Percentiles rank a stretch among this genome's conserved stretches.
Conservation (phyloP, 305 asterid species). For the Coffea humblotiana region DNA sequence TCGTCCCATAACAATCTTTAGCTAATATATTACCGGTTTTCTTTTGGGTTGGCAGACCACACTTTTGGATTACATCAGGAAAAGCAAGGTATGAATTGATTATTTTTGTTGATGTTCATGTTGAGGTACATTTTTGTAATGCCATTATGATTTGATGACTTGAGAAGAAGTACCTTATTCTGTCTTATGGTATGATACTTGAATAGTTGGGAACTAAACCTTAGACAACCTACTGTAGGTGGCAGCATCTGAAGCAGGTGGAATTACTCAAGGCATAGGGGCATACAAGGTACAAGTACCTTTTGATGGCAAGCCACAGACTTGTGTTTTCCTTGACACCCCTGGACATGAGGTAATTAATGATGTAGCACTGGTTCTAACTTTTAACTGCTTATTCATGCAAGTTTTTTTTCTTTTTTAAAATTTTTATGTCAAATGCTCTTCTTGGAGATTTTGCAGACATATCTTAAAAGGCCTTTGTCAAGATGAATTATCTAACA, state of each 20-base stretch:
- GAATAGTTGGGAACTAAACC: constrained; percentile 32
- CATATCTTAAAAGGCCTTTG: neutral
- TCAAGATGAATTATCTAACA: neutral
- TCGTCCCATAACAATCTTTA: constrained; percentile 12
- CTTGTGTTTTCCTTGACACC: constrained; percentile 96
- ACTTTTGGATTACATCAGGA: constrained; percentile 91
- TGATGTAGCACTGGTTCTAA: constrained; percentile 4
- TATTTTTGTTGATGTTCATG: neutral
- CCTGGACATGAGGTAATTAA: constrained; percentile 95
- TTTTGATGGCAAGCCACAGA: constrained; percentile 73
- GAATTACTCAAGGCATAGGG: constrained; percentile 99
- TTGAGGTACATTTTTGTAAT: constrained; percentile 10
- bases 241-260: constrained; percentile 99
- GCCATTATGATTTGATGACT: neutral
- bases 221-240: constrained; percentile 52
- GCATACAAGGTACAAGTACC: constrained; percentile 95
- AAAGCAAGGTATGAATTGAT: constrained; percentile 73
- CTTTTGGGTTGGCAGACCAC: constrained; percentile 71
- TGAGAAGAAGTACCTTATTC: neutral
- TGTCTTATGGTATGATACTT: neutral
- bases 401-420: neutral
- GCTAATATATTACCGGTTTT: constrained; percentile 38
- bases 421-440: neutral
- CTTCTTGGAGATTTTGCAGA: neutral
- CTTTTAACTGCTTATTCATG: neutral